Percentiles rank a stretch among this genome's conserved stretches.
Evolutionary conservation across 2,329 filamentous ascomycete species (phyloP).

Genomic region (Fusarium sublunatum): DNA sequence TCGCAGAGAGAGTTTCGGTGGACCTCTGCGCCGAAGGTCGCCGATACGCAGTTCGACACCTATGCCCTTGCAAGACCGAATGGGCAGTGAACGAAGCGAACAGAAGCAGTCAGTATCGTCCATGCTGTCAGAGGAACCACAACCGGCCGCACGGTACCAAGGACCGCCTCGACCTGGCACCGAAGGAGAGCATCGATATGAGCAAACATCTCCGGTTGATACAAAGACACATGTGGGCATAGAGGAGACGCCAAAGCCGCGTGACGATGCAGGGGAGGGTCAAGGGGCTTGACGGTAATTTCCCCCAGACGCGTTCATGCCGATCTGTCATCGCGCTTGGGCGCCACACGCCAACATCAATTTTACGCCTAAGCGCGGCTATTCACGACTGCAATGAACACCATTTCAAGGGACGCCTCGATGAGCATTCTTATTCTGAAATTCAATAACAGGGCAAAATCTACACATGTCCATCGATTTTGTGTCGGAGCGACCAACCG

Average conservation of each 20-base stretch:
- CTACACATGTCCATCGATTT: too few relatives aligned
- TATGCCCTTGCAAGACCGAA: constrained; percentile 39
- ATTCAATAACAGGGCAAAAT: constrained; percentile 22
- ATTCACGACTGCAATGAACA: constrained; percentile 10
- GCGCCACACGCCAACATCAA: constrained; percentile 30
- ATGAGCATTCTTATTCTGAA: constrained; percentile 9
- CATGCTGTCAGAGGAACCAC: constrained; percentile 47
- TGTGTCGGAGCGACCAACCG: constrained; percentile 5
- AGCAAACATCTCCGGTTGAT: constrained; percentile 32
- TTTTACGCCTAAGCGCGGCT: constrained; percentile 9
- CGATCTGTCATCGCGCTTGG: constrained; percentile 29
- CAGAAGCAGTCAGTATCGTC: constrained; percentile 52
- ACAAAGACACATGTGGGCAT: constrained; percentile 19
- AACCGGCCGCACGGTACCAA: constrained; percentile 25
- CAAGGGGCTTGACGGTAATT: constrained; percentile 27
- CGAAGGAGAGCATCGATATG: constrained; percentile 29
- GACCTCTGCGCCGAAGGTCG: constrained; percentile 41
- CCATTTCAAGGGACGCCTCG: neutral
- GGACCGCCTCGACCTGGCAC: constrained; percentile 19
- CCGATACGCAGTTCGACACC: constrained; percentile 43
- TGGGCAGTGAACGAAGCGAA: constrained; percentile 45
- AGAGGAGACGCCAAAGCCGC: constrained; percentile 27
- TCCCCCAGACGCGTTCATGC: constrained; percentile 27
- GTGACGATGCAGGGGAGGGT: constrained; percentile 34
- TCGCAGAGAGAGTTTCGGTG: constrained; percentile 45